Evolutionary conservation across 192 early-diverging fungal genomes (phyloP).

Genomic region (Backusella parvicylindrica): DNA sequence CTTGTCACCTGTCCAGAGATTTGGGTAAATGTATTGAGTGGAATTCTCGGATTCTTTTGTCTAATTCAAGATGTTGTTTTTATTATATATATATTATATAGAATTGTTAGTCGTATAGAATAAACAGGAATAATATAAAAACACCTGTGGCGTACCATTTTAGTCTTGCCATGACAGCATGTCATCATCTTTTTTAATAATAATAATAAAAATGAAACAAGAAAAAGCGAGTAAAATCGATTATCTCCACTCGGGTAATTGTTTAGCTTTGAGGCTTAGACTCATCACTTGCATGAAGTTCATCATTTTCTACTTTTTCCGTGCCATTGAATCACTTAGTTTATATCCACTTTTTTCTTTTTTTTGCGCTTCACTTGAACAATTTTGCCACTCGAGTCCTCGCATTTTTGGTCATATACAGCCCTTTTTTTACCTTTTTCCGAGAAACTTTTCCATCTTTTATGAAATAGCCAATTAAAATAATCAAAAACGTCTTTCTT

Average conservation of each 20-base stretch:
- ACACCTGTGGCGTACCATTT: neutral
- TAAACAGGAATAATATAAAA: neutral
- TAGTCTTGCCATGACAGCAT: neutral
- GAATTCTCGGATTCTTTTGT: neutral
- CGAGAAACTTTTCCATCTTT: too few species aligned
- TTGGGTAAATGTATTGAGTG: neutral
- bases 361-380: too few species aligned
- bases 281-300: neutral
- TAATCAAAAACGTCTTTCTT: too few species aligned
- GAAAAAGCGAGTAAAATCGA: neutral
- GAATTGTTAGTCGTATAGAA: too few species aligned
- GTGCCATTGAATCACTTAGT: too few species aligned
- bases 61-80: neutral
- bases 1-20: constrained; percentile 2
- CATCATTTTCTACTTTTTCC: too few species aligned
- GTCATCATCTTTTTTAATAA: neutral
- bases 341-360: too few species aligned
- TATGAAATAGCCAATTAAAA: too few species aligned
- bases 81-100: too few species aligned
- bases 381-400: too few species aligned
- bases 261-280: neutral
- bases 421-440: too few species aligned
- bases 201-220: neutral
- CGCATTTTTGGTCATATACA: too few species aligned
- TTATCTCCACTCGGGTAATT: neutral